A percentile compares a stretch with the other conserved stretches of the same genome.
Conservation (phyloP, 495 filamentous ascomycete genomes). For the Lasiosphaeria hispida region DNA sequence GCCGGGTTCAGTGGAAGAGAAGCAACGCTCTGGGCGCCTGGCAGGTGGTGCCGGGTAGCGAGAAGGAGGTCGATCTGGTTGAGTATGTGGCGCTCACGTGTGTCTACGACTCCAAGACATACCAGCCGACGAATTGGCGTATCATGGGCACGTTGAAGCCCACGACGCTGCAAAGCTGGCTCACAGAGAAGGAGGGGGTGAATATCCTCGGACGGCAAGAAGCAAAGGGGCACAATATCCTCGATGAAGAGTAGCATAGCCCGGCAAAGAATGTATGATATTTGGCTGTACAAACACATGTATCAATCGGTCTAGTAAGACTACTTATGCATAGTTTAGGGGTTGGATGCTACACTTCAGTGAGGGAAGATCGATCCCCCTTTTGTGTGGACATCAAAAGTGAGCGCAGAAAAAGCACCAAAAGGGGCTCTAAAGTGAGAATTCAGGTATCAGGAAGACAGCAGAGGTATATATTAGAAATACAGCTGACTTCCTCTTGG, state of each 20-base stretch:
- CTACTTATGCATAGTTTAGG: no score
- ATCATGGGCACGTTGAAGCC: slow-evolving; percentile 70
- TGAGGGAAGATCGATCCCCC: no score
- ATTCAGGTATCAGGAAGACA: no score
- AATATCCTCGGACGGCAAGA: slow-evolving; percentile 4
- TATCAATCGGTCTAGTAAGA: neutral
- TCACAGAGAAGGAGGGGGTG: slow-evolving; percentile 22
- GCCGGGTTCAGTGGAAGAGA: slow-evolving; percentile 43
- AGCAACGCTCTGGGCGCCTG: slow-evolving; percentile 11
- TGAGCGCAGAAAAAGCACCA: no score
- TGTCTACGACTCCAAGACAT: slow-evolving; percentile 45
- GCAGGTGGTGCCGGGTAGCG: slow-evolving; percentile 42
- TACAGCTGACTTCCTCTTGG: no score
- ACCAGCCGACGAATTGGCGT: slow-evolving; percentile 63
- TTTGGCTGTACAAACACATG: no score
- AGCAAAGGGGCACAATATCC: slow-evolving; percentile 2
- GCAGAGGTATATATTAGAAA: no score
- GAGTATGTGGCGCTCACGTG: slow-evolving; percentile 82
- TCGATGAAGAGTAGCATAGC: neutral
- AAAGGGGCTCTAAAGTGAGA: no score
- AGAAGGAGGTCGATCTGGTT: slow-evolving; percentile 58
- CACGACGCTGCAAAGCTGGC: slow-evolving; percentile 52
- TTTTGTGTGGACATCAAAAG: no score
- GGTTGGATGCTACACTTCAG: no score
- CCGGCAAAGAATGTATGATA: neutral